These are phyloP conservation scores for Penicillium bovifimosum DNA, from an alignment of 495 filamentous ascomycete species.

Conservation along the genomic window DNA sequence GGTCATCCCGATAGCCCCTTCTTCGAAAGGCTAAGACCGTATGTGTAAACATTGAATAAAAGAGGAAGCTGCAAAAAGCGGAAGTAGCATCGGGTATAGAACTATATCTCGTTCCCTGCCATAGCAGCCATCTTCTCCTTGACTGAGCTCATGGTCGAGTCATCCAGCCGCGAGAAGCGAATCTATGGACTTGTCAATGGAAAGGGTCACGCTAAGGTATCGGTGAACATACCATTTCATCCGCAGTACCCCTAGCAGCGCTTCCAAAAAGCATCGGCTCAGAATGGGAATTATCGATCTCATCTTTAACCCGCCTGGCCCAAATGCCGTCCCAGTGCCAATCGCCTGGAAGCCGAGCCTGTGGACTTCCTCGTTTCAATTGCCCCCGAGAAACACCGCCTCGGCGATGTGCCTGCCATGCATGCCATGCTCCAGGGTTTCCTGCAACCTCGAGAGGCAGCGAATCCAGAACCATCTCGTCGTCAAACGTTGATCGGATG, in stretches of 20 bases:
- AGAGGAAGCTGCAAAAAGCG: not conserved
- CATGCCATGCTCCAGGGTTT: constrained; percentile 85
- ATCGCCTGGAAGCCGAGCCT: constrained; percentile 60
- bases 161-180: constrained; percentile 61
- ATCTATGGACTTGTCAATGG: constrained; percentile 45
- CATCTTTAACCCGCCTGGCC: constrained; percentile 74
- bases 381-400: constrained; percentile 11
- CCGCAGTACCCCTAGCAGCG: constrained; percentile 46
- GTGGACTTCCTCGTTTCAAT: constrained; percentile 31
- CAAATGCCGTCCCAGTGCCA: constrained; percentile 98
- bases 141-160: constrained; percentile 49
- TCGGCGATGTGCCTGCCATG: constrained; percentile 68
- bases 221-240: constrained; percentile 54
- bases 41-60: not conserved
- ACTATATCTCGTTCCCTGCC: constrained; percentile 32
- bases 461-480: constrained; percentile 67
- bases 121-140: constrained; percentile 57
- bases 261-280: constrained; percentile 72
- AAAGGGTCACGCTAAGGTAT: not conserved
- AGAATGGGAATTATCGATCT: constrained; percentile 67
- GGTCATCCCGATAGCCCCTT: not conserved
- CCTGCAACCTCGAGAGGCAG: constrained; percentile 76
- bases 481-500: constrained; percentile 73
- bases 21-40: not conserved
- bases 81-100: constrained; percentile 21